A percentile compares a stretch with the other conserved stretches of the same genome.
These are phyloP conservation scores for Hyphopichia pseudoburtonii DNA, from an alignment of 1,139 yeast species.

Conservation along the genomic window DNA sequence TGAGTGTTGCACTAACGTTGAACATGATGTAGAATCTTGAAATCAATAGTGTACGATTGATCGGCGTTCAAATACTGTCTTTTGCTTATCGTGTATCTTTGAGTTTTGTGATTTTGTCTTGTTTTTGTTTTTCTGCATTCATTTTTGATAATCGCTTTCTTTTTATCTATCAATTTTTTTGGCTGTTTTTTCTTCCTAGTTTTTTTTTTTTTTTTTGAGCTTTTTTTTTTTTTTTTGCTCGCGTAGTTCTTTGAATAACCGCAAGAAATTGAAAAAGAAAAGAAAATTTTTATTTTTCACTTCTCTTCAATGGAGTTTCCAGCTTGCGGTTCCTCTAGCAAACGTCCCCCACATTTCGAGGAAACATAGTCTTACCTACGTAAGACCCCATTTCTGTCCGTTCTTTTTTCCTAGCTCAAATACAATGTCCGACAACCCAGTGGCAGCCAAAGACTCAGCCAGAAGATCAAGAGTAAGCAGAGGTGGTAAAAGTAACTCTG, in stretches of 20 bases:
- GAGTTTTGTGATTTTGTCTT: too few species aligned
- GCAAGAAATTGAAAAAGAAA: not conserved
- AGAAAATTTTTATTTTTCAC: not conserved
- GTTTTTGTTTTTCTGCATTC: not conserved
- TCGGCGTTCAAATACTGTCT: too few species aligned
- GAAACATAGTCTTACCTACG: too few species aligned
- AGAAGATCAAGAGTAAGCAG: conserved; percentile 20
- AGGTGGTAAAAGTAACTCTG: conserved; percentile 10
- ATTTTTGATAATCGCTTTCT: too few species aligned
- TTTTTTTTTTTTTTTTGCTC: not conserved
- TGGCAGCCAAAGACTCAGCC: not conserved
- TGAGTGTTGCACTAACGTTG: conserved; percentile 74
- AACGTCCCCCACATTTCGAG: too few species aligned
- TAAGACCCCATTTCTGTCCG: too few species aligned
- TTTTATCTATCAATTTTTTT: not conserved
- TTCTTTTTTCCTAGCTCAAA: too few species aligned
- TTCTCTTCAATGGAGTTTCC: too few species aligned
- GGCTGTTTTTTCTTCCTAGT: not conserved
- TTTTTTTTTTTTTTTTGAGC: not conserved
- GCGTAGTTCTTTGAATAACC: not conserved
- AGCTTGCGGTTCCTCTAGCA: too few species aligned
- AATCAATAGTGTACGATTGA: too few species aligned
- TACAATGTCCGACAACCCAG: not conserved
- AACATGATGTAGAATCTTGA: too few species aligned
- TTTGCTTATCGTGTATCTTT: too few species aligned